Evolutionary conservation across 2,329 filamentous ascomycete genomes (phyloP).

Genomic region (Aspergillus floridensis): DNA sequence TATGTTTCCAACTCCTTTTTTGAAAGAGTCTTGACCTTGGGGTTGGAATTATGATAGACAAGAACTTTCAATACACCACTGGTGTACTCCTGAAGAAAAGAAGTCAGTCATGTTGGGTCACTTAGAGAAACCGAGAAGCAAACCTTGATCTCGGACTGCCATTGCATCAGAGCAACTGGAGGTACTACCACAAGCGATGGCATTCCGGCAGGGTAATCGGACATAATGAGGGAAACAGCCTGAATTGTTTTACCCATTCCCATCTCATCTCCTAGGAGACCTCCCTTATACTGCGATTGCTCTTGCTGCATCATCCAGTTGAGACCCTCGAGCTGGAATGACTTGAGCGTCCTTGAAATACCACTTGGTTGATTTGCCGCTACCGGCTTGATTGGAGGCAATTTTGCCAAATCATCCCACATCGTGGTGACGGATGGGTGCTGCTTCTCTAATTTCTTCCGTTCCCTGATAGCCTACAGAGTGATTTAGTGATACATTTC

Average conservation of each 20-base stretch:
- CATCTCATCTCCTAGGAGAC: constrained; percentile 95
- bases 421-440: constrained; percentile 80
- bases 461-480: constrained; percentile 50
- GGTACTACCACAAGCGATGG: constrained; percentile 88
- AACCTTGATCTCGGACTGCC: constrained; percentile 75
- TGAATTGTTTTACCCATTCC: constrained; percentile 98
- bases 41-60: constrained; percentile 83
- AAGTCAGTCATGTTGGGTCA: neutral
- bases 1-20: constrained; percentile 73
- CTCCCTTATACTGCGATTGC: constrained; percentile 77
- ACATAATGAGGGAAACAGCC: constrained; percentile 97
- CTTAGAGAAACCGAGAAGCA: constrained; percentile 27
- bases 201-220: constrained; percentile 79
- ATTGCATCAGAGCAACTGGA: constrained; percentile 93
- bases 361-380: constrained; percentile 68
- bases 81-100: constrained; percentile 58
- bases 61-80: constrained; percentile 86
- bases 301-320: constrained; percentile 96
- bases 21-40: constrained; percentile 74
- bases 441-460: constrained; percentile 66
- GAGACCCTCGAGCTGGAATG: constrained; percentile 89
- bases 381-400: constrained; percentile 63
- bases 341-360: constrained; percentile 82
- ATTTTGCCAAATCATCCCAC: constrained; percentile 74
- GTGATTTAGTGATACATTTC: constrained; percentile 30